Evolutionary conservation across 805 yeast species (phyloP), one percentile per base, ranked within the genome.

Genomic region (Debaryomyces maramus): DNA sequence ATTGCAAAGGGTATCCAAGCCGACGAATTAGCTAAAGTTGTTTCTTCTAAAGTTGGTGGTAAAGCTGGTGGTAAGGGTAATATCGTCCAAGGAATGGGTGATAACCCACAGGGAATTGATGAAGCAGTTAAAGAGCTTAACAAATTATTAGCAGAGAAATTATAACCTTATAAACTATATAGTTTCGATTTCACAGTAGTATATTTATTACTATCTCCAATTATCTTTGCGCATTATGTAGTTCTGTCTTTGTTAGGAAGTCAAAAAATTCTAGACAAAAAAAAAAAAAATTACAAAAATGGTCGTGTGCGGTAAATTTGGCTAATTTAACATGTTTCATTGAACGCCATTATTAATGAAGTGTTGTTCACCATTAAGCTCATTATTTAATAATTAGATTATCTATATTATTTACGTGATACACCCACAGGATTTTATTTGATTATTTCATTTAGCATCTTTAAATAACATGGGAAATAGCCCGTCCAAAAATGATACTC

Each of bases 41-140:
- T 86, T 32, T 72, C 90, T 32, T 66, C 71, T 26, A 71, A 74
- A 53, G 80, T 93, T 52, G 99, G 99, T 50, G 99, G 99, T 65
- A 88, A 85, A 65, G 95, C 96, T 43, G 99, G 99, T 70, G 99
- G 99, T 65, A 93, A 88, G 69, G 98, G 97, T 48, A 87, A 88
- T 50, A 82, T 90, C 40, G 88, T 88, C 53, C 99, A 93, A 72
- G 99, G 99, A 67, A 85, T 88, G 82, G 99, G 99, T 54, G 88
- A 83, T 53, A 85, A 88, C 47, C 75, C 82, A 26, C 73, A 67
- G 23, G 87, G 85, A 47, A 73, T 88, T 38, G 74, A 73, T 30
- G 75, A 73, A 29, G 99, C 99, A 19, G 73, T 93, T 48, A 77
- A 73, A 23, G 87, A 83, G 47, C 78, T 90, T 38, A 75, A 75